Conservation (phyloP, 208 protist genomes). For the Crithidia bombi region DNA sequence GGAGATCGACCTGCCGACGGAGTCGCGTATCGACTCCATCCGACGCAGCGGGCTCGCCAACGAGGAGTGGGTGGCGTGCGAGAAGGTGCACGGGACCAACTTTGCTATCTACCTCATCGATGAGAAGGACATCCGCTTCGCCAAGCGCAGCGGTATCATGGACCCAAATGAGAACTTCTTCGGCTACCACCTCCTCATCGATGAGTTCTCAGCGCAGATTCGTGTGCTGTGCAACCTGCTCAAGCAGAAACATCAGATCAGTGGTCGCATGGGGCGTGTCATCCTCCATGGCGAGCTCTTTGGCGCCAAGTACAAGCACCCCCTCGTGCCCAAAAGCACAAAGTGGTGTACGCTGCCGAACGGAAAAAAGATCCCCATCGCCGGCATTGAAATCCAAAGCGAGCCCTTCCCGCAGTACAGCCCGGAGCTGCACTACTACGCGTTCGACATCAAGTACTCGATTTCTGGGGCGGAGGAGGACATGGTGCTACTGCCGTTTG, state of each 20-base stretch:
- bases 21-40: slow-evolving; percentile 84
- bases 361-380: slow-evolving; percentile 75
- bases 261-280: slow-evolving; percentile 64
- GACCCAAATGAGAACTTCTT: slow-evolving; percentile 92
- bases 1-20: slow-evolving; percentile 85
- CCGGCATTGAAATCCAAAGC: slow-evolving; percentile 79
- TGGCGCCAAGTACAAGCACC: slow-evolving; percentile 88
- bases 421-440: slow-evolving; percentile 88
- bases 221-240: slow-evolving; percentile 67
- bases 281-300: slow-evolving; percentile 88
- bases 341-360: slow-evolving; percentile 89
- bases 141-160: slow-evolving; percentile 90
- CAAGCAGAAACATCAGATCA: slow-evolving; percentile 73
- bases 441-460: slow-evolving; percentile 89
- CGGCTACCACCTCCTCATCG: slow-evolving; percentile 83
- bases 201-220: slow-evolving; percentile 75
- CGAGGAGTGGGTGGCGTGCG: slow-evolving; percentile 85
- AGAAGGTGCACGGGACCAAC: slow-evolving; percentile 91
- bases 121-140: slow-evolving; percentile 66
- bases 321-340: slow-evolving; percentile 79
- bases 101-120: slow-evolving; percentile 84
- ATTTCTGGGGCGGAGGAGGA: slow-evolving; percentile 78
- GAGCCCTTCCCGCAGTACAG: slow-evolving; percentile 91
- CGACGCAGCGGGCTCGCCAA: slow-evolving; percentile 58
- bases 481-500: slow-evolving; percentile 77